Evolutionary conservation across 257 asterid species (phyloP).

Genomic region (Nicotiana tomentosiformis): DNA sequence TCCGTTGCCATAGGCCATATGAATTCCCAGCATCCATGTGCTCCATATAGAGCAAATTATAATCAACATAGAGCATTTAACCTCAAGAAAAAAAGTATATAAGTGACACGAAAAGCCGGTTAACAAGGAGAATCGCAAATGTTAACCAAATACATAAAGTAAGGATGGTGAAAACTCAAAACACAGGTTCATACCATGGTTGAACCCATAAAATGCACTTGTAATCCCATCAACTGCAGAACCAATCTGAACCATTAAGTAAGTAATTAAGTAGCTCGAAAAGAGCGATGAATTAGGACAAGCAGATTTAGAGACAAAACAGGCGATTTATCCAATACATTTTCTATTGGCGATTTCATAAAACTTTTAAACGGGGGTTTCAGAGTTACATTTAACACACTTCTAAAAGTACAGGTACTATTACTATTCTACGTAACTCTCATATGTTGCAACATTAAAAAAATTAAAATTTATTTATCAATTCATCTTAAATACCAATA

Average conservation of each 20-base stretch:
- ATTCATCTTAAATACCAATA: background rate
- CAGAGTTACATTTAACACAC: background rate
- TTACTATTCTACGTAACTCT: background rate
- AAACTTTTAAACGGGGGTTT: no score
- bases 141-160: background rate
- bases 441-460: background rate
- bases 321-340: no score
- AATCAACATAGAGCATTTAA: background rate
- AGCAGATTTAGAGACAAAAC: background rate
- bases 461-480: background rate
- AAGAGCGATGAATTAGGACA: no score
- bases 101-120: no score
- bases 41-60: background rate
- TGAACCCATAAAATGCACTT: conserved; percentile 76
- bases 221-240: conserved; percentile 86
- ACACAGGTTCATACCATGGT: conserved; percentile 42
- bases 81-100: background rate
- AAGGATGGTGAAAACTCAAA: background rate
- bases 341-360: no score
- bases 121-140: background rate
- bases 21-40: no score
- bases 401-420: background rate
- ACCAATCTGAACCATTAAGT: conserved; percentile 52
- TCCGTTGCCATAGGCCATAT: no score
- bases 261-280: background rate